Evolutionary conservation across 192 early-diverging fungal genomes (phyloP).

Genomic region (Spinellus fusiger): DNA sequence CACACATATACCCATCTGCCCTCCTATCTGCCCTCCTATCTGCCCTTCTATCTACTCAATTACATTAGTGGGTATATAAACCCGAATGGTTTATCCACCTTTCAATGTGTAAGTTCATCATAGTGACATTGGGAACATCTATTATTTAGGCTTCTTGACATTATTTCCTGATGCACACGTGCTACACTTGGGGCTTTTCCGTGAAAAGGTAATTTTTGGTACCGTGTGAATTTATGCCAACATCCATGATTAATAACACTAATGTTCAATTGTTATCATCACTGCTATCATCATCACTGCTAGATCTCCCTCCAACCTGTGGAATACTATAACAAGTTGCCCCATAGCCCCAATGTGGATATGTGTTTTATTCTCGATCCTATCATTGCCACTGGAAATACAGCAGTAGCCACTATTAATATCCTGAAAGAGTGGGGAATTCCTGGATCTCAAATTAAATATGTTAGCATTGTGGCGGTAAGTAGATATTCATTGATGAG

Average conservation of each 20-base stretch:
- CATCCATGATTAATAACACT: background rate
- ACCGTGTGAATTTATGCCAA: background rate
- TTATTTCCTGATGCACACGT: conserved; percentile 66
- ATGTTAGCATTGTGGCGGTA: conserved; percentile 56
- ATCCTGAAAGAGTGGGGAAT: conserved; percentile 80
- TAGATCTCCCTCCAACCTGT: conserved; percentile 72
- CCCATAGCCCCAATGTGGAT: conserved; percentile 57
- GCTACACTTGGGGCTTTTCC: conserved; percentile 74
- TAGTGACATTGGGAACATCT: conserved; percentile 5
- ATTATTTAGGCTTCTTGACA: conserved; percentile 39
- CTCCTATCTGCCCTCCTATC: too few relatives aligned
- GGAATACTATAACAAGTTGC: conserved; percentile 93
- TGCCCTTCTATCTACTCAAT: too few relatives aligned
- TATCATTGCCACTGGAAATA: conserved; percentile 73
- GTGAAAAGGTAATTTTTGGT: conserved; percentile 54
- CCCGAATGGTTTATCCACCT: too few relatives aligned
- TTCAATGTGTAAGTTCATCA: too few relatives aligned
- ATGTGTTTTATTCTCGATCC: conserved; percentile 75
- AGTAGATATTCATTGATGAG: conserved; percentile 26
- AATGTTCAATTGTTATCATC: too few relatives aligned
- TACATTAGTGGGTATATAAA: too few relatives aligned
- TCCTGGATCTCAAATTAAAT: conserved; percentile 53
- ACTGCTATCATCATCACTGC: too few relatives aligned
- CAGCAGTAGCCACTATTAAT: conserved; percentile 69
- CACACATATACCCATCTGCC: too few relatives aligned